Evolutionary conservation across 2,329 filamentous ascomycete species (phyloP), one percentile per base, ranked within the genome.

Genomic region (Raffaelea arxii): DNA sequence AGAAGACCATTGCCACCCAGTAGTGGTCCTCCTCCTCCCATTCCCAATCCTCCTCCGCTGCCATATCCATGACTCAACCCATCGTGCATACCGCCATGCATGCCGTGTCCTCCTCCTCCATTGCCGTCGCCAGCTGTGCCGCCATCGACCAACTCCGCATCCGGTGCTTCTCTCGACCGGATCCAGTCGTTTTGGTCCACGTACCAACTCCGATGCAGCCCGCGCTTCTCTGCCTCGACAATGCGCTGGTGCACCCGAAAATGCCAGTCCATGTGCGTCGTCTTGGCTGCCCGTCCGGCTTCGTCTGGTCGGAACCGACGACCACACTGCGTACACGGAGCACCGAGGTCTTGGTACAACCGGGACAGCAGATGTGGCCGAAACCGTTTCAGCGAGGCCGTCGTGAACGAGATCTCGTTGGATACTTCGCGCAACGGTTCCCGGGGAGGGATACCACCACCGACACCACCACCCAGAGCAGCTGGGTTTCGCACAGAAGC

Each of bases 241-340:
- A 94, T 87, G 40, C 89, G 83, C 58, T 90, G 85, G 59, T 96
- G 91, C 22, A 91, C 90, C 47, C 84, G 82, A 68, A 98, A 98
- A 65, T 98, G 92, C 92, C 92, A 98, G 65, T 98, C 92, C 72
- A 98, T 82, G 61, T 98, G 92, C 3, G 84, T 80, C 22, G 83
- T 86, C 68, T 97, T 97, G 69, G 85, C 86, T 60, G 83, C 82
- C 57, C 80, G 85, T 12, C 91, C 91, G 53, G 86, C 80, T 12
- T 82, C 78, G 42, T 86, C 86, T 4, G 78, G 77, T 46, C 76
- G 76, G 63, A 98, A 98, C 2, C 92, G 82, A 49, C 90, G 79
- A 22, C 91, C 92, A 61, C 92, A 98, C 49, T 91, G 91, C 12
- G 84, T 86, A 62, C 92, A 98, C 47, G 90, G 86, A 49, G 89